Evolutionary conservation across 768 basidiomycete species (phyloP), one percentile per base, ranked within the genome.

Genomic region (Leccinum sublutescens): DNA sequence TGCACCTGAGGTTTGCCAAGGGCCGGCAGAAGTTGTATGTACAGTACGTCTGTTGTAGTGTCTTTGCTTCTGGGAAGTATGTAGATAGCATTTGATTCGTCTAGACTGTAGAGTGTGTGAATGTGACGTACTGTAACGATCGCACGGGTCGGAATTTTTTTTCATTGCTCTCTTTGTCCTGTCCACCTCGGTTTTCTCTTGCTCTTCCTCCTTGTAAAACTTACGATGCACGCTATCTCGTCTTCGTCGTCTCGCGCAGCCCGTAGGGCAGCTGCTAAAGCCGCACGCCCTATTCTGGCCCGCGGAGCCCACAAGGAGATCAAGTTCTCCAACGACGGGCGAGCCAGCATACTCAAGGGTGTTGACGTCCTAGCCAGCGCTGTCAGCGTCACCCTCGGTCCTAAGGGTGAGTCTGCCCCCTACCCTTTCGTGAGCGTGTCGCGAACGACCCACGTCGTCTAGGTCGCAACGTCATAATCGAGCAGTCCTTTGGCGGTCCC

Each of bases 391-490:
- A 99, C 96, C 47, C 85, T 98, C 34, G 96, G 96, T 60, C 96
- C 96, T 34, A 98, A 99, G 79, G 95, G 93, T 87, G 54, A 9
- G 79, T 69, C 3, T 4, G 2, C 23, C 23, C 5, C 38, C 15
- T 14, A 11, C 19, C 19, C 10, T 45, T 14, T 5, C 4, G 4
- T 17, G 17, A 62, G 12, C 4, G n/a, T 21, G 23, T 23, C 29
- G 43, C 55, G 62, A 60, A 63, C 68, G 55, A 69, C 65, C 11
- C 19, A 11, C 48, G 34, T 59, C 25, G 34, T 50, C 4, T 11
- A 93, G 93, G 94, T 66, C 86, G 95, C 71, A 99, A 97, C 74
- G 96, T 98, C 72, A 98, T 98, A 79, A 97, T 98, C 68, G 96
- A 98, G 77, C 91, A 93, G 79, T 82, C 89, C 48, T 93, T 83